phyloP scores from a whole-genome alignment of 768 basidiomycete genomes.

The Phylloporus sp. region DNA sequence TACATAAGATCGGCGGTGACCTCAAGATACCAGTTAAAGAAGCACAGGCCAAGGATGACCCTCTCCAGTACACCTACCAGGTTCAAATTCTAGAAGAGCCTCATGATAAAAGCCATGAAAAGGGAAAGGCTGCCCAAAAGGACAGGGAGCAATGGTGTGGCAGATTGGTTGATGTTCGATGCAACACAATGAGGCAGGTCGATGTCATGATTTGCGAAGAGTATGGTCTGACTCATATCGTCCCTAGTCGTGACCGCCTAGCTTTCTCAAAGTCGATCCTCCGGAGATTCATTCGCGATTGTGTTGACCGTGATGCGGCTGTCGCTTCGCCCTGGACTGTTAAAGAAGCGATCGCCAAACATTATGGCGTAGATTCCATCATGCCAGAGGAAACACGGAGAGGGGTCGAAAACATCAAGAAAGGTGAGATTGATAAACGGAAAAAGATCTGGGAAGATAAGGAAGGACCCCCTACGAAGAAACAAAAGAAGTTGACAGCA shows the following conservation, averaged over 20 bases:
- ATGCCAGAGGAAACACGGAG: slow-evolving; percentile 85
- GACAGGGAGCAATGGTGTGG: slow-evolving; percentile 66
- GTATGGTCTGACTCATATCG: slow-evolving; percentile 1
- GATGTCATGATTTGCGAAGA: slow-evolving; percentile 1
- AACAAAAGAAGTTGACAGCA: slow-evolving; percentile 72
- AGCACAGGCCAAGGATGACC: slow-evolving; percentile 68
- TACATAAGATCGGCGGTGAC: slow-evolving; percentile 75
- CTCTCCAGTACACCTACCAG: slow-evolving; percentile 81
- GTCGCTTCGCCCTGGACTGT: slow-evolving; percentile 97
- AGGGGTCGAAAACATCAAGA: slow-evolving; percentile 76
- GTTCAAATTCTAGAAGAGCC: slow-evolving; percentile 80
- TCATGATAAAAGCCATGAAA: slow-evolving; percentile 63
- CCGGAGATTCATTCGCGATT: slow-evolving; percentile 93
- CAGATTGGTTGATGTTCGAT: slow-evolving; percentile 80
- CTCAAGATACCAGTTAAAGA: slow-evolving; percentile 73
- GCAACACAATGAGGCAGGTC: slow-evolving; percentile 72
- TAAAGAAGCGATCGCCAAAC: slow-evolving; percentile 76
- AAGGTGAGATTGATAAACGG: slow-evolving; percentile 87
- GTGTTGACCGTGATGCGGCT: slow-evolving; percentile 87
- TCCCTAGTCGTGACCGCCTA: slow-evolving; percentile 81
- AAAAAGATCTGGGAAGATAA: slow-evolving; percentile 90
- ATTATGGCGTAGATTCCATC: slow-evolving; percentile 78
- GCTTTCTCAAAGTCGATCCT: slow-evolving; percentile 97
- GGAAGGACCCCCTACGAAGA: slow-evolving; percentile 77
- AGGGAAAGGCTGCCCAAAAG: slow-evolving; percentile 51